A percentile compares a stretch with the other conserved stretches of the same genome.
These are phyloP conservation scores for Atalantia buxifolia DNA, from an alignment of 345 rosid genomes.

Conservation along the genomic window DNA sequence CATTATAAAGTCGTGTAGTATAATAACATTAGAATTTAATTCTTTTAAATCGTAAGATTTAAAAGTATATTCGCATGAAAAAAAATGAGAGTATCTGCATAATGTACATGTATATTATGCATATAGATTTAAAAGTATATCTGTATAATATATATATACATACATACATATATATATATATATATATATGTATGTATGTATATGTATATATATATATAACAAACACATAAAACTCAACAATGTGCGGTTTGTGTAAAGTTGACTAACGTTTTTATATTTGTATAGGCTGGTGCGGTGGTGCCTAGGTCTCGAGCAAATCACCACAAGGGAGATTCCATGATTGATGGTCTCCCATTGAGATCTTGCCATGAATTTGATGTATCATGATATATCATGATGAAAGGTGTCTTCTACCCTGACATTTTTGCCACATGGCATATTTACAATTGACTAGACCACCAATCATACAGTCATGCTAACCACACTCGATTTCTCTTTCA, in stretches of 20 bases:
- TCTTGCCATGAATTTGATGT: not conserved
- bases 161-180: too few species aligned
- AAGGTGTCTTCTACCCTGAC: too few species aligned
- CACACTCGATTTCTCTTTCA: not conserved
- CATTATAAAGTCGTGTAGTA: too few species aligned
- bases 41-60: accelerated
- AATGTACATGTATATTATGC: too few species aligned
- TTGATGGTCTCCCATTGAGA: not conserved
- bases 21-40: too few species aligned
- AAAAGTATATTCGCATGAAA: accelerated
- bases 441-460: not conserved
- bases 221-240: too few species aligned
- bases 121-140: too few species aligned
- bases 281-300: not conserved
- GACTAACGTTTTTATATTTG: not conserved
- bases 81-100: accelerated
- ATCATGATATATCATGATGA: not conserved
- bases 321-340: not conserved
- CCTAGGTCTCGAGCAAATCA: not conserved
- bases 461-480: not conserved
- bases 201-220: too few species aligned
- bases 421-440: not conserved
- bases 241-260: too few species aligned
- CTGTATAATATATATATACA: too few species aligned
- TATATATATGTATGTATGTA: too few species aligned